A percentile compares a stretch with the other conserved stretches of the same genome.
These are phyloP conservation scores for Suhomyces ambrosiae DNA, from an alignment of 1,139 yeast species.

Conservation along the genomic window DNA sequence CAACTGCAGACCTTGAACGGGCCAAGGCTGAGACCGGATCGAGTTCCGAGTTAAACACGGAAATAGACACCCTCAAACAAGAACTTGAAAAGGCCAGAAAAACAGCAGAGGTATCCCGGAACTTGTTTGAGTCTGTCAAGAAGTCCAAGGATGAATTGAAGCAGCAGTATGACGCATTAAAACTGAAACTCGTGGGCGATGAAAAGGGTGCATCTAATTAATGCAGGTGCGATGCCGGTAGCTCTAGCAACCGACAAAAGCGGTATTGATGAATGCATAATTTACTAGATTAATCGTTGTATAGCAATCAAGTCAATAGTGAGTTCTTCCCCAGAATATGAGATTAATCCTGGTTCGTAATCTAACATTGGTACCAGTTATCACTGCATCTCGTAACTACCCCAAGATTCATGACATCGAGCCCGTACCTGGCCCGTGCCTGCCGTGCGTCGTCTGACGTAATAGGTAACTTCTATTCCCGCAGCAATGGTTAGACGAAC, in stretches of 20 bases:
- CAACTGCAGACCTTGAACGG: constrained; percentile 1
- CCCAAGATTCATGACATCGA: too few species aligned
- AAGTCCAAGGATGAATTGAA: constrained; percentile 5
- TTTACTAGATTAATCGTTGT: neutral
- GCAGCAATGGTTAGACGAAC: neutral
- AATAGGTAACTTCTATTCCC: neutral
- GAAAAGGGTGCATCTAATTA: neutral
- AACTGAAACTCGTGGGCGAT: neutral
- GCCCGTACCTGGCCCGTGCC: too few species aligned
- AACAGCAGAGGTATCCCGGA: constrained; percentile 2
- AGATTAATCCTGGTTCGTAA: too few species aligned
- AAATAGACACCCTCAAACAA: neutral
- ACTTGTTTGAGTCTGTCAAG: neutral
- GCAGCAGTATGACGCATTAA: constrained; percentile 1
- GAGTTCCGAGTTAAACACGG: neutral
- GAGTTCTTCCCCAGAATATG: too few species aligned
- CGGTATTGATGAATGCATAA: neutral
- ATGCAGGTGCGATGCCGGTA: too few species aligned
- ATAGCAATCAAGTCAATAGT: too few species aligned
- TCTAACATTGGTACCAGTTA: too few species aligned
- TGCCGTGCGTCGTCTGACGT: neutral
- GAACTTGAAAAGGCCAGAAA: constrained; percentile 2
- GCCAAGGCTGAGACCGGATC: constrained; percentile 2
- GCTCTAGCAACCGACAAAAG: too few species aligned
- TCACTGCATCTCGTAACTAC: too few species aligned